Percentiles rank a stretch among this genome's conserved stretches.
phyloP scores from a whole-genome alignment of 108 stramenopile species.

The Schizochytrium sp. region DNA sequence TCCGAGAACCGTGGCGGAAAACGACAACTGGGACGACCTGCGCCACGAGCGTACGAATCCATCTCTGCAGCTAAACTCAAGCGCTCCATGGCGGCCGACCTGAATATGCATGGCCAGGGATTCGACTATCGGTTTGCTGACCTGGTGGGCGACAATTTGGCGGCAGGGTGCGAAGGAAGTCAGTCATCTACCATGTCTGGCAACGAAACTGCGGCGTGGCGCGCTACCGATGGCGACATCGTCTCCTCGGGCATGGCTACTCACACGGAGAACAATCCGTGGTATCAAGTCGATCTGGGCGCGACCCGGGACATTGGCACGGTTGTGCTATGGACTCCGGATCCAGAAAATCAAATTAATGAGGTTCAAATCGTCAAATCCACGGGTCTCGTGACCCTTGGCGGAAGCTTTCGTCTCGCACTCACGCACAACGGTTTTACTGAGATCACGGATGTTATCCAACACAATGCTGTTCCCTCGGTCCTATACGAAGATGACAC shows the following conservation, averaged over 20 bases:
- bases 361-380: not conserved
- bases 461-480: not conserved
- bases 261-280: not conserved
- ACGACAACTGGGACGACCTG: not conserved
- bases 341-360: conserved; percentile 5
- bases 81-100: not conserved
- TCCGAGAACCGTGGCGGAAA: not conserved
- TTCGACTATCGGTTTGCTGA: not conserved
- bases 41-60: not conserved
- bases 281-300: not conserved
- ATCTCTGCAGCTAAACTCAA: not conserved
- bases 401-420: not conserved
- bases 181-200: not conserved
- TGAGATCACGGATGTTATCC: not conserved
- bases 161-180: not conserved
- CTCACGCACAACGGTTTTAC: not conserved
- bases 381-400: not conserved
- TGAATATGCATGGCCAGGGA: not conserved
- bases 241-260: conserved; percentile 8
- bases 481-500: not conserved
- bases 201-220: not conserved
- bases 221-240: conserved; percentile 5
- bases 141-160: not conserved
- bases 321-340: not conserved
- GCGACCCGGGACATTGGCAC: not conserved